Evolutionary conservation across 1,284 basidiomycete genomes (phyloP).

Genomic region (Marasmius sp.): DNA sequence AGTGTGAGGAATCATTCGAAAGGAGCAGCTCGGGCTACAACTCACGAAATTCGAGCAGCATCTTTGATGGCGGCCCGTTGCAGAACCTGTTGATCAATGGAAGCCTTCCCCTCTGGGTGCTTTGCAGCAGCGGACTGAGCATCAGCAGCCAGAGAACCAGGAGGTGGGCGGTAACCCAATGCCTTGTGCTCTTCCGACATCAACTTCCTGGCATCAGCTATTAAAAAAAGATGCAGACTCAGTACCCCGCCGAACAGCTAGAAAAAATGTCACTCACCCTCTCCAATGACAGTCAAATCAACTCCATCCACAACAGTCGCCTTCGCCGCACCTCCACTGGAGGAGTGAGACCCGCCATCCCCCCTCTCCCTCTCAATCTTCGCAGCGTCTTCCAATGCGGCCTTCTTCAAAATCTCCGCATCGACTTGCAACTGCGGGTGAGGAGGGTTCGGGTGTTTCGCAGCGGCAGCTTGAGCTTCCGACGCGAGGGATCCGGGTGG

Average conservation of each 20-base stretch:
- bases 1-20: not conserved
- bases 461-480: constrained; percentile 35
- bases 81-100: constrained; percentile 11
- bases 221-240: not conserved
- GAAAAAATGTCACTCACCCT: constrained; percentile 3
- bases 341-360: constrained; percentile 4
- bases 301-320: constrained; percentile 15
- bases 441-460: constrained; percentile 23
- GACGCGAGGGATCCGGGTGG: constrained; percentile 37
- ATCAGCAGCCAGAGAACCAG: constrained; percentile 35
- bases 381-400: constrained; percentile 18
- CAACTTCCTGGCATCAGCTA: constrained; percentile 29
- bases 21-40: not conserved
- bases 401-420: constrained; percentile 12
- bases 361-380: constrained; percentile 16
- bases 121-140: constrained; percentile 29
- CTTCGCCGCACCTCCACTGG: not conserved
- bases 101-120: constrained; percentile 12
- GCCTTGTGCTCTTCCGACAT: constrained; percentile 38
- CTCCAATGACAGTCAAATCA: constrained; percentile 15
- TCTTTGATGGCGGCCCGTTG: constrained; percentile 19
- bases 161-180: constrained; percentile 34
- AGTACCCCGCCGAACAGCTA: not conserved
- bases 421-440: constrained; percentile 10
- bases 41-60: constrained; percentile 20